A percentile compares a stretch with the other conserved stretches of the same genome.
Conservation (phyloP, 371 early-diverging fungal species). For the Catenaria anguillulae region DNA sequence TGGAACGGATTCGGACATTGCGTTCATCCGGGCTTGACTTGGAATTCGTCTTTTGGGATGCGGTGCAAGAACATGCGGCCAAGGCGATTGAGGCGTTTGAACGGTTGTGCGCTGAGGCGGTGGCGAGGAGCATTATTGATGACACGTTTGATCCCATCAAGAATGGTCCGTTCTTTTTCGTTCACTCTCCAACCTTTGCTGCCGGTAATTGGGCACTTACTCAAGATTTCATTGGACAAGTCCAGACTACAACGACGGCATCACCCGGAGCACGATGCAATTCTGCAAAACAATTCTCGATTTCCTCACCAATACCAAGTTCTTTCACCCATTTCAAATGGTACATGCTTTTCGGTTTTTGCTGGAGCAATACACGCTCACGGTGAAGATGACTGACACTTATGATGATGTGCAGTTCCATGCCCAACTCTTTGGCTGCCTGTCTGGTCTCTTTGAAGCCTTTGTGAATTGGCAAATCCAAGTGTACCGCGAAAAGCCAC, state of each 20-base stretch:
- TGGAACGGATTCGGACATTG: slow-evolving; percentile 29
- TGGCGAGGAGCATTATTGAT: slow-evolving; percentile 1
- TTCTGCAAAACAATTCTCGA: slow-evolving; percentile 2
- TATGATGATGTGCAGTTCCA: neutral
- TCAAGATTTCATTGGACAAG: no score
- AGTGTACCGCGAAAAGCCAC: neutral
- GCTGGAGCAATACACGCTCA: neutral
- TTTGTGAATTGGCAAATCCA: neutral
- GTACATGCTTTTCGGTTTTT: neutral
- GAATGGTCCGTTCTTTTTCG: neutral
- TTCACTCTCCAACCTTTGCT: neutral
- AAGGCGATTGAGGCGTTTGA: slow-evolving; percentile 49
- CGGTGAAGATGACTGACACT: neutral
- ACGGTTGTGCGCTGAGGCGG: slow-evolving; percentile 18
- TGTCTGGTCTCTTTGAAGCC: neutral
- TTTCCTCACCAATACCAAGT: neutral
- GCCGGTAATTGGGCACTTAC: no score
- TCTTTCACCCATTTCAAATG: neutral
- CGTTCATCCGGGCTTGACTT: slow-evolving; percentile 57
- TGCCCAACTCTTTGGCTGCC: neutral
- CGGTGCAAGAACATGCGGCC: slow-evolving; percentile 54
- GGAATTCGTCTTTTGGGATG: slow-evolving; percentile 63
- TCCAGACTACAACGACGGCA: slow-evolving; percentile 3
- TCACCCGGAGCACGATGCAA: neutral
- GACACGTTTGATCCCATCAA: neutral